These are phyloP conservation scores for Cryptococcus depauperatus DNA, from an alignment of 1,284 basidiomycete genomes.

Conservation along the genomic window DNA sequence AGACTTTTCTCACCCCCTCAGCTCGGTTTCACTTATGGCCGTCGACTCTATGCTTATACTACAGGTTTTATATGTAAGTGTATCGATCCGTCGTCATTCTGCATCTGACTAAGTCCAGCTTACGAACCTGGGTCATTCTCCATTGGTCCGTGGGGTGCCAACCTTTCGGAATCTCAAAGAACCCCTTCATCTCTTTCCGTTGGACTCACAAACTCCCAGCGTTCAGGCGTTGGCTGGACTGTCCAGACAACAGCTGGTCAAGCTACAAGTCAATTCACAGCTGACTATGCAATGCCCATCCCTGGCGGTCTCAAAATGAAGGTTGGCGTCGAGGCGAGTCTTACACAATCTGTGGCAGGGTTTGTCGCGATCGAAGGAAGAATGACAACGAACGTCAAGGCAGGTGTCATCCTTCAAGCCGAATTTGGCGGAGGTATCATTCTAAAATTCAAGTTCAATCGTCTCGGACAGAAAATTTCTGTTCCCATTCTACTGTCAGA, in stretches of 20 bases:
- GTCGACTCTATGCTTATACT: slow-evolving; percentile 42
- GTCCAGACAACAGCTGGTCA: slow-evolving; percentile 36
- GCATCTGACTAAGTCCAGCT: slow-evolving; percentile 16
- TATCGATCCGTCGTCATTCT: background rate
- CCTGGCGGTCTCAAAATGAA: slow-evolving; percentile 47
- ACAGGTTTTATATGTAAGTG: slow-evolving; percentile 43
- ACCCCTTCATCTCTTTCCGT: slow-evolving; percentile 35
- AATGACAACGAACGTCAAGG: slow-evolving; percentile 32
- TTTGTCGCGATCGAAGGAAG: slow-evolving; percentile 39
- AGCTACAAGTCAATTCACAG: slow-evolving; percentile 27
- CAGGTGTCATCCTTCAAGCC: slow-evolving; percentile 30
- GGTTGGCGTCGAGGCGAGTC: slow-evolving; percentile 37
- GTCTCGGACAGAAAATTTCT: slow-evolving; percentile 52
- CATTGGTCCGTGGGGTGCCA: slow-evolving; percentile 45
- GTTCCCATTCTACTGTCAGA: slow-evolving; percentile 54
- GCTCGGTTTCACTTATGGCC: slow-evolving; percentile 45
- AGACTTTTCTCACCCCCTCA: slow-evolving; percentile 41
- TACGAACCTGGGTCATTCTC: slow-evolving; percentile 46
- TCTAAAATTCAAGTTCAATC: slow-evolving; percentile 30
- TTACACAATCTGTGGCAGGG: slow-evolving; percentile 21
- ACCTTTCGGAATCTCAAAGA: slow-evolving; percentile 11
- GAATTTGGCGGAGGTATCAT: slow-evolving; percentile 31
- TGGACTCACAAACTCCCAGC: slow-evolving; percentile 33
- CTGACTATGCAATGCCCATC: slow-evolving; percentile 45
- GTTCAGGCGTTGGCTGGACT: slow-evolving; percentile 40